These are phyloP conservation scores for Colletotrichum sp. DNA, from an alignment of 2,329 filamentous ascomycete genomes.

Conservation along the genomic window DNA sequence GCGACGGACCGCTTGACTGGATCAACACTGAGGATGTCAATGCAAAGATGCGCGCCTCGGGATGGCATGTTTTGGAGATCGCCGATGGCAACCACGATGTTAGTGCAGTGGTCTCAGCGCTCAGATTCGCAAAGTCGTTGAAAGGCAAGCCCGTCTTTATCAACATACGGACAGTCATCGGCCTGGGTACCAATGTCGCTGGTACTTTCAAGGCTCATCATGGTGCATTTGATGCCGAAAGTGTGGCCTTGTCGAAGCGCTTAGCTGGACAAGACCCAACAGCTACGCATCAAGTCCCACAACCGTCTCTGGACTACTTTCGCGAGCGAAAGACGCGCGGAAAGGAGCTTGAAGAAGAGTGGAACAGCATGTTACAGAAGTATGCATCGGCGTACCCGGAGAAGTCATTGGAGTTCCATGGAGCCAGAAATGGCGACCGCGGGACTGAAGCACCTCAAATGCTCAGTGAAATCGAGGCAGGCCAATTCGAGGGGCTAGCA, in stretches of 20 bases:
- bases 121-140: conserved; percentile 33
- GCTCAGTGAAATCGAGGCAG: conserved; percentile 14
- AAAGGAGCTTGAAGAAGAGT: conserved; percentile 47
- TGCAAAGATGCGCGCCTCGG: conserved; percentile 56
- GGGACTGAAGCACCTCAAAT: conserved; percentile 17
- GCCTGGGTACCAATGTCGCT: conserved; percentile 49
- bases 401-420: conserved; percentile 50
- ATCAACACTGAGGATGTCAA: conserved; percentile 60
- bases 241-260: conserved; percentile 42
- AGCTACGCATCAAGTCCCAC: conserved; percentile 8
- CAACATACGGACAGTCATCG: conserved; percentile 62
- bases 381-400: conserved; percentile 52
- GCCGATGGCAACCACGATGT: conserved; percentile 54
- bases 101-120: conserved; percentile 46
- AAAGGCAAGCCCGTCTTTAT: conserved; percentile 59
- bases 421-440: conserved; percentile 46
- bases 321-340: conserved; percentile 35
- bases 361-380: conserved; percentile 43
- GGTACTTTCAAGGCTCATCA: conserved; percentile 60
- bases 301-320: conserved; percentile 50
- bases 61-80: conserved; percentile 58
- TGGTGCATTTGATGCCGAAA: conserved; percentile 51
- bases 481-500: conserved; percentile 19
- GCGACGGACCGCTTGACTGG: conserved; percentile 58
- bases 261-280: neutral